These are phyloP conservation scores for Kodamaea hsintzibuensis DNA, from an alignment of 805 yeast genomes.

Conservation along the genomic window DNA sequence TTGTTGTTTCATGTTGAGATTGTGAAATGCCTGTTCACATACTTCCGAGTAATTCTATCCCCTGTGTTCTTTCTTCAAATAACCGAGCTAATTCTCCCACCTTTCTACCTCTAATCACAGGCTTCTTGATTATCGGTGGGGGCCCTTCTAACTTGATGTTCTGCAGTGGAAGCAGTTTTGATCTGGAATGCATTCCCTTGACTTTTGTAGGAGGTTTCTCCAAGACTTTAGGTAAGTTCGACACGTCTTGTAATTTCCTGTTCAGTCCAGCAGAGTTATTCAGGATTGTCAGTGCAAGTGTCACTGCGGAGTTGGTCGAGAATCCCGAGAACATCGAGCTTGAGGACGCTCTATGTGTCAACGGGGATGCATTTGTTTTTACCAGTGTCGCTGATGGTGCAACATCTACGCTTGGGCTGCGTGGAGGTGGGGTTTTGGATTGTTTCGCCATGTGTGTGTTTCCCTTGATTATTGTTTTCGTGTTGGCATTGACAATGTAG, in stretches of 20 bases:
- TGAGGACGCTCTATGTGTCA: constrained; percentile 6
- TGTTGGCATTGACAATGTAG: constrained; percentile 11
- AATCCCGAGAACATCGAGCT: constrained; percentile 13
- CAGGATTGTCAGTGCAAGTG: constrained; percentile 8
- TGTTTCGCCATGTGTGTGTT: constrained; percentile 1
- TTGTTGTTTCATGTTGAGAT: not conserved
- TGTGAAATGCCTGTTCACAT: constrained; percentile 10
- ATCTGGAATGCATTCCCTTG: constrained; percentile 11
- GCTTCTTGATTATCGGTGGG: constrained; percentile 22
- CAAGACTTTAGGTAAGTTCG: constrained; percentile 18
- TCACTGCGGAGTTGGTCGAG: constrained; percentile 6
- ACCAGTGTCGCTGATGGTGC: not conserved
- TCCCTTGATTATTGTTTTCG: not conserved
- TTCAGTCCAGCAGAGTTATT: constrained; percentile 2
- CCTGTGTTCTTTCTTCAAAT: constrained; percentile 59
- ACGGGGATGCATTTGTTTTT: not conserved
- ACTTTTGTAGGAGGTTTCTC: not conserved
- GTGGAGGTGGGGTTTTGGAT: not conserved
- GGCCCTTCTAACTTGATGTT: not conserved
- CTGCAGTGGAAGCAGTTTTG: constrained; percentile 12
- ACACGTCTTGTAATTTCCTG: constrained; percentile 19
- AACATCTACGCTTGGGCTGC: not conserved
- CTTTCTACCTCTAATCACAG: constrained; percentile 54
- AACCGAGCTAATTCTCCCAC: constrained; percentile 63
- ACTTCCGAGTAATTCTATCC: constrained; percentile 33